Conservation (phyloP, 2,329 filamentous ascomycete genomes). For the Trichoderma simmonsii region DNA sequence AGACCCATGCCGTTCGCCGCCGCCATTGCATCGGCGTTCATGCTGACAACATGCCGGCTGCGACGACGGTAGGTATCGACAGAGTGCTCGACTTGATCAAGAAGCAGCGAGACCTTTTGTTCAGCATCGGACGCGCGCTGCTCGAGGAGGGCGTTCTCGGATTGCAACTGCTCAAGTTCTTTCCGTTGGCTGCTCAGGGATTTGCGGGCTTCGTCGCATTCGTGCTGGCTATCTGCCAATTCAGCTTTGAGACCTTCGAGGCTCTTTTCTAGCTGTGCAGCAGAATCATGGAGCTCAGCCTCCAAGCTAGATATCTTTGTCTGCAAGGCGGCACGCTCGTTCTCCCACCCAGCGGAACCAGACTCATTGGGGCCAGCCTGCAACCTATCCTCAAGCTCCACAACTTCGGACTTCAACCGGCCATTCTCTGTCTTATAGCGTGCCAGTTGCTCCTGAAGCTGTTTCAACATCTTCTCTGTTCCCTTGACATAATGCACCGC, state of each 20-base stretch:
- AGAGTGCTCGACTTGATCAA: conserved; percentile 90
- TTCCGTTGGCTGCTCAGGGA: conserved; percentile 59
- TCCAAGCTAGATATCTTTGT: conserved; percentile 68
- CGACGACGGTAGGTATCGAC: conserved; percentile 92
- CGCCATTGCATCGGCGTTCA: conserved; percentile 44
- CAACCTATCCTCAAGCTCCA: conserved; percentile 57
- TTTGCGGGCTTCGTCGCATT: conserved; percentile 61
- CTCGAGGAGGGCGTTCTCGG: conserved; percentile 79
- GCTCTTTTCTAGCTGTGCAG: conserved; percentile 67
- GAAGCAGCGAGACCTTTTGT: conserved; percentile 84
- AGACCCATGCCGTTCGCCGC: conserved; percentile 36
- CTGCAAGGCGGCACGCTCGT: conserved; percentile 66
- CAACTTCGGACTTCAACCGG: conserved; percentile 78
- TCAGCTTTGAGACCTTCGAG: conserved; percentile 67
- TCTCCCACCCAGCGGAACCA: conserved; percentile 66
- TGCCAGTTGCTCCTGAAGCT: conserved; percentile 95
- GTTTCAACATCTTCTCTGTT: conserved; percentile 98
- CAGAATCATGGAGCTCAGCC: conserved; percentile 62
- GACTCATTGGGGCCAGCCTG: conserved; percentile 34
- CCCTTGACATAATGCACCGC: conserved; percentile 98
- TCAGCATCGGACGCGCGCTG: conserved; percentile 85
- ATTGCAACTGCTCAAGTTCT: conserved; percentile 77
- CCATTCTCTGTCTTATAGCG: conserved; percentile 86
- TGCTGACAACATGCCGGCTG: conserved; percentile 55
- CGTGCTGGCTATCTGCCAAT: conserved; percentile 60